These are phyloP conservation scores for Rhodotorula sp. DNA, from an alignment of 1,284 basidiomycete species.

Conservation along the genomic window DNA sequence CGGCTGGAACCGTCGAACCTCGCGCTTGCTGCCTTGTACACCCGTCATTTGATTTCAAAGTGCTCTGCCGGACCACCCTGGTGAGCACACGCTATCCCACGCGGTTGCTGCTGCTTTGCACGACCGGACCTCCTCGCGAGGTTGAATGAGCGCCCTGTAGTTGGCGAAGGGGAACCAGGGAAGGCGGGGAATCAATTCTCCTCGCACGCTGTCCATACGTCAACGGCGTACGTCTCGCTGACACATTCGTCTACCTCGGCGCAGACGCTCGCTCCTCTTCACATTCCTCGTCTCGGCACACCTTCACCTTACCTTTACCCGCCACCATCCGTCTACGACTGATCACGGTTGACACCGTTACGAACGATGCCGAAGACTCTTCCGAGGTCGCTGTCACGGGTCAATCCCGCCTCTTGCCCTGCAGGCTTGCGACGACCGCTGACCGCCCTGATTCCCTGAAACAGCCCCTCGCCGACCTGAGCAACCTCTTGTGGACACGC, in stretches of 20 bases:
- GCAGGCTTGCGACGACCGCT: neutral
- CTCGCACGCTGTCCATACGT: neutral
- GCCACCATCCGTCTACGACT: neutral
- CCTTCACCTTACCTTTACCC: neutral
- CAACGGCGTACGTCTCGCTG: neutral
- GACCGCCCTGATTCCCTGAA: too few species aligned
- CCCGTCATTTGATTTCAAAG: too few species aligned
- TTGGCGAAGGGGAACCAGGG: too few species aligned
- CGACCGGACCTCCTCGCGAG: too few species aligned
- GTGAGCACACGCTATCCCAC: too few species aligned
- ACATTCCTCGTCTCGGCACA: too few species aligned
- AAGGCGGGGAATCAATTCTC: neutral
- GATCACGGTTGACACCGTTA: neutral
- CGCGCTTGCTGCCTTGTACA: too few species aligned
- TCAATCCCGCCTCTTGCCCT: neutral
- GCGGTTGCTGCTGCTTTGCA: too few species aligned
- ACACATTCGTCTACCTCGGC: neutral
- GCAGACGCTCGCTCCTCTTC: neutral
- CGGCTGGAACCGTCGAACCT: too few species aligned
- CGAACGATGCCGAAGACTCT: neutral
- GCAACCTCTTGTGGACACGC: constrained; percentile 9
- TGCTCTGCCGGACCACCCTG: too few species aligned
- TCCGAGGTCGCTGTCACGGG: neutral
- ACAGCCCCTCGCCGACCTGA: constrained; percentile 24
- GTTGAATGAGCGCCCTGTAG: constrained; percentile 3